These are phyloP conservation scores for Alternaria solani DNA, from an alignment of 2,329 filamentous ascomycete species.

Conservation along the genomic window DNA sequence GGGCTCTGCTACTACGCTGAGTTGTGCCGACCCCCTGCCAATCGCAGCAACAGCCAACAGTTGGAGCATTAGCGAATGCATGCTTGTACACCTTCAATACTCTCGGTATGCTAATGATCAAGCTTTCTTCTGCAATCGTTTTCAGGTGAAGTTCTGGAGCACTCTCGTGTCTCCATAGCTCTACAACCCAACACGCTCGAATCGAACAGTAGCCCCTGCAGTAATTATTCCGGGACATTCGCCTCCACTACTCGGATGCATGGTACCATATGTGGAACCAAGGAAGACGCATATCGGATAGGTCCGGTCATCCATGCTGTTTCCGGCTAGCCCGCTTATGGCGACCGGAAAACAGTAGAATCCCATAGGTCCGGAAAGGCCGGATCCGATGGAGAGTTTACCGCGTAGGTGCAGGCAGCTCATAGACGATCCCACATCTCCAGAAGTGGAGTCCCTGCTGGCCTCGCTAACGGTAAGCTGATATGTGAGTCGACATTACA, in stretches of 20 bases:
- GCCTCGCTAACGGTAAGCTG: too few relatives aligned
- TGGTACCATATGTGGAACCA: background rate
- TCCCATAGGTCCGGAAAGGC: background rate
- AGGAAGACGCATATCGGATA: background rate
- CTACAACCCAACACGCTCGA: background rate
- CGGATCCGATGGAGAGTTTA: background rate
- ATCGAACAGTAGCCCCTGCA: background rate
- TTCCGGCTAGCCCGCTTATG: background rate
- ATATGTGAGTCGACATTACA: too few relatives aligned
- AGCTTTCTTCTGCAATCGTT: background rate
- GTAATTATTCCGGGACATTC: background rate
- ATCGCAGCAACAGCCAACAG: background rate
- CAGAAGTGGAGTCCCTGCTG: too few relatives aligned
- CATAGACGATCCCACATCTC: too few relatives aligned
- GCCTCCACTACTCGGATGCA: background rate
- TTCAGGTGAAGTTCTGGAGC: background rate
- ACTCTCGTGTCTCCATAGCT: background rate
- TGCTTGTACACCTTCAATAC: background rate
- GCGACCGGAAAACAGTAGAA: background rate
- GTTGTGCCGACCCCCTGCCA: background rate
- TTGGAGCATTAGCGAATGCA: background rate
- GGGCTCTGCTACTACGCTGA: background rate
- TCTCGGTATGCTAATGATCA: background rate
- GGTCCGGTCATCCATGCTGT: background rate
- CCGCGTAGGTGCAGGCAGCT: too few relatives aligned